phyloP scores from a whole-genome alignment of 73 alveolate genomes.

The Tetrahymena malaccensis region DNA sequence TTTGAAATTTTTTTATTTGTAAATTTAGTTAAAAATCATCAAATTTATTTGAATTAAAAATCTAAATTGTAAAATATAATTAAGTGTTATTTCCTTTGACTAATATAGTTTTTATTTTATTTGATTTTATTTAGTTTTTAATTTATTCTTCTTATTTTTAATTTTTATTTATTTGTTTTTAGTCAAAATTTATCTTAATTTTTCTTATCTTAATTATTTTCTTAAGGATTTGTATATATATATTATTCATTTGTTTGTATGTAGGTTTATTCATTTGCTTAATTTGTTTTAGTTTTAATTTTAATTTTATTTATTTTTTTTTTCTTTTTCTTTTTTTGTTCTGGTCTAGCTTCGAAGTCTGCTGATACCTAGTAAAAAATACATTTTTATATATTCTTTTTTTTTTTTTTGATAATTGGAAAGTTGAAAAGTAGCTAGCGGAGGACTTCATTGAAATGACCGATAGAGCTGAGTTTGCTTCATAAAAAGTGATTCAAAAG shows the following conservation, averaged over 20 bases:
- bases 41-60: too few species aligned
- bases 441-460: not conserved
- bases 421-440: not conserved
- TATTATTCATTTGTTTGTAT: not conserved
- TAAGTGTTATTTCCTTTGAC: too few species aligned
- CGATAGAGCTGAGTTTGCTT: not conserved
- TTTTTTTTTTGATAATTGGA: not conserved
- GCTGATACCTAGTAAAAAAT: not conserved
- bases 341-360: not conserved
- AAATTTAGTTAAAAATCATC: too few species aligned
- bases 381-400: not conserved
- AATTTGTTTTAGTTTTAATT: not conserved
- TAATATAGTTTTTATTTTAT: too few species aligned
- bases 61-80: too few species aligned
- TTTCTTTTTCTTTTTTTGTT: not conserved
- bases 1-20: too few species aligned
- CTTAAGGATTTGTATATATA: not conserved
- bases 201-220: not conserved
- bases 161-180: too few species aligned
- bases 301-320: not conserved
- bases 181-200: too few species aligned
- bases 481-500: not conserved
- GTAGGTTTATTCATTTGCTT: not conserved
- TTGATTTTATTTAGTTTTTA: too few species aligned
- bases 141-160: too few species aligned